Evolutionary conservation across 2,329 filamentous ascomycete genomes (phyloP).

Genomic region (Talaromyces piceae): DNA sequence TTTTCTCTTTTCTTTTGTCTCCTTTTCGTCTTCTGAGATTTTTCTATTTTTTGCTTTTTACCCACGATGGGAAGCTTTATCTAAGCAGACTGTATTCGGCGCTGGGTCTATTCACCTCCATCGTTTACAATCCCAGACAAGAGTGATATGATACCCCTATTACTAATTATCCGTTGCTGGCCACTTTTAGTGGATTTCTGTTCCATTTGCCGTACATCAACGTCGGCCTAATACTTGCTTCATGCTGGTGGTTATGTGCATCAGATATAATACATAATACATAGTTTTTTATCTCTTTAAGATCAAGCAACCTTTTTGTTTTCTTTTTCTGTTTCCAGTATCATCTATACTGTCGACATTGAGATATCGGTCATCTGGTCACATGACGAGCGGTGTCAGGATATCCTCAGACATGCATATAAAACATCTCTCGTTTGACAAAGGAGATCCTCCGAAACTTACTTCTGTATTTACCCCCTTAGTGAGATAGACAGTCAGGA

Average conservation of each 20-base stretch:
- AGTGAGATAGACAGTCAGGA: no score
- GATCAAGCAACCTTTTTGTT: no score
- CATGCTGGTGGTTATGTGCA: background rate
- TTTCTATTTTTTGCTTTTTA: background rate
- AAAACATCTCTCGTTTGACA: no score
- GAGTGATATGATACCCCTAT: slow-evolving; percentile 1
- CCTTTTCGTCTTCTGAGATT: no score
- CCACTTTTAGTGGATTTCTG: background rate
- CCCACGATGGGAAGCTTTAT: background rate
- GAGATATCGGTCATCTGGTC: no score
- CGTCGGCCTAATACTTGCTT: background rate
- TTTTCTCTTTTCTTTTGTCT: background rate
- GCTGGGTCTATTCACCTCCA: background rate
- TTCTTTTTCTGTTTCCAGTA: no score
- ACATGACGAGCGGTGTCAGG: no score
- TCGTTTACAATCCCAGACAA: background rate
- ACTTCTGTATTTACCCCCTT: no score
- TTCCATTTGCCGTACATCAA: background rate
- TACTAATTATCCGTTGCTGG: background rate
- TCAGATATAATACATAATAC: background rate
- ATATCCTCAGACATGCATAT: no score
- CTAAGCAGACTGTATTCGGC: background rate
- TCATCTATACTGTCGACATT: no score
- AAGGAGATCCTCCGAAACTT: no score
- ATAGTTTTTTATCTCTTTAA: background rate